These are phyloP conservation scores for Inga laurina DNA, from an alignment of 306 rosid genomes.

Conservation along the genomic window DNA sequence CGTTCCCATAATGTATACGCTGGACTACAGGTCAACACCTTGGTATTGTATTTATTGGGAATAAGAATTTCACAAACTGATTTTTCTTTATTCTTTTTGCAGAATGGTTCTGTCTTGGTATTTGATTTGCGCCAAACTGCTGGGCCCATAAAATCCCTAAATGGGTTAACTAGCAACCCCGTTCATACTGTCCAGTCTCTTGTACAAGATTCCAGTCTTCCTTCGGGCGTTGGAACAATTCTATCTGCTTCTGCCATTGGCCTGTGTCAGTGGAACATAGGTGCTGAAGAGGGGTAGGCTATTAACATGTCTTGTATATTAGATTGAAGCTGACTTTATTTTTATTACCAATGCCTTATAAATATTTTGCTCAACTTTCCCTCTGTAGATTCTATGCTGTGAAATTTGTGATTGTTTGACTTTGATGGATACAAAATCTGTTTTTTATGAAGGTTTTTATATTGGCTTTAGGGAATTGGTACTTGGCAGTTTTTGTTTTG, in stretches of 20 bases:
- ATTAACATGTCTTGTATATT: conserved; percentile 24
- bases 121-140: conserved; percentile 83
- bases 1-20: conserved; percentile 63
- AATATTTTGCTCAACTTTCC: neutral
- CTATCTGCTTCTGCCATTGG: conserved; percentile 89
- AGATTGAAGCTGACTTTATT: conserved; percentile 1
- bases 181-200: conserved; percentile 79
- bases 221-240: conserved; percentile 50
- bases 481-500: neutral
- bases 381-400: neutral
- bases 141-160: conserved; percentile 62
- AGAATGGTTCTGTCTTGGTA: conserved; percentile 83
- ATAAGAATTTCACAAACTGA: conserved; percentile 20
- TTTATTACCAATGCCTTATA: conserved; percentile 12
- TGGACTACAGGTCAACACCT: conserved; percentile 77
- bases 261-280: conserved; percentile 73
- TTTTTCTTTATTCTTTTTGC: conserved; percentile 32
- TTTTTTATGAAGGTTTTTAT: neutral
- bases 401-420: conserved; percentile 4
- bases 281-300: conserved; percentile 73
- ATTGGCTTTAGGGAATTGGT: neutral
- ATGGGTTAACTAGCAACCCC: conserved; percentile 71
- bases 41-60: conserved; percentile 22
- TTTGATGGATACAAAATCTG: neutral
- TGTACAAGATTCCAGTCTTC: conserved; percentile 46